A percentile compares a stretch with the other conserved stretches of the same genome.
These are phyloP conservation scores for Neoarthrinium moseri DNA, from an alignment of 2,329 filamentous ascomycete genomes.

Conservation along the genomic window DNA sequence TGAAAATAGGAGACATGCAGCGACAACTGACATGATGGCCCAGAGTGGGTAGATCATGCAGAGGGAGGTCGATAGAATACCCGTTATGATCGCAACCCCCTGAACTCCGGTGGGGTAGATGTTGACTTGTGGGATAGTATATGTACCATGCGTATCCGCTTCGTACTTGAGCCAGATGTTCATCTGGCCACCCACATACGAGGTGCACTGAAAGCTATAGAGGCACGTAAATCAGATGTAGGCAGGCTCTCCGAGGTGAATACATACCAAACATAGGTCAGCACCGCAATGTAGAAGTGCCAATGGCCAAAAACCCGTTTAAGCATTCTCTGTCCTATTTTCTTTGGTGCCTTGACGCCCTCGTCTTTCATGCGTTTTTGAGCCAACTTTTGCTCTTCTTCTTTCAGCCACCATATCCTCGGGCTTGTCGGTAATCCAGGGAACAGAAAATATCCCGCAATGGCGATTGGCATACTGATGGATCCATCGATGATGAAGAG, in stretches of 20 bases:
- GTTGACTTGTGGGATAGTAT: conserved; percentile 18
- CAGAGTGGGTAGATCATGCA: conserved; percentile 33
- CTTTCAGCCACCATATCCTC: conserved; percentile 29
- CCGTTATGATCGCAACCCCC: conserved; percentile 23
- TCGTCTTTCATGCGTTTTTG: conserved; percentile 24
- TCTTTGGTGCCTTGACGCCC: conserved; percentile 13
- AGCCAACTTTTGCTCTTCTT: conserved; percentile 29
- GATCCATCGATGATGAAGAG: conserved; percentile 46
- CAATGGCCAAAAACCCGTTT: conserved; percentile 24
- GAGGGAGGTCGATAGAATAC: conserved; percentile 25
- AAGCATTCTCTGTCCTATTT: conserved; percentile 23
- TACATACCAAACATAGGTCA: conserved; percentile 20
- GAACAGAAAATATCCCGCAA: conserved; percentile 44
- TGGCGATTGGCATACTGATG: conserved; percentile 47
- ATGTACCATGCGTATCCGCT: conserved; percentile 11
- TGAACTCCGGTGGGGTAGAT: conserved; percentile 21
- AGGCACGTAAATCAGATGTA: not conserved
- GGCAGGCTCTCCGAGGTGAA: conserved; percentile 8
- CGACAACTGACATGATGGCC: conserved; percentile 24
- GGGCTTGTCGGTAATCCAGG: conserved; percentile 35
- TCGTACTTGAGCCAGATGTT: conserved; percentile 17
- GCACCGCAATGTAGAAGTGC: conserved; percentile 24
- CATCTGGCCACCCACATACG: conserved; percentile 19
- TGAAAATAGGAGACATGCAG: conserved; percentile 15
- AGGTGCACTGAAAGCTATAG: conserved; percentile 14